Evolutionary conservation across 2,329 filamentous ascomycete species (phyloP).

Genomic region (Paracoccidioides brasiliensis): DNA sequence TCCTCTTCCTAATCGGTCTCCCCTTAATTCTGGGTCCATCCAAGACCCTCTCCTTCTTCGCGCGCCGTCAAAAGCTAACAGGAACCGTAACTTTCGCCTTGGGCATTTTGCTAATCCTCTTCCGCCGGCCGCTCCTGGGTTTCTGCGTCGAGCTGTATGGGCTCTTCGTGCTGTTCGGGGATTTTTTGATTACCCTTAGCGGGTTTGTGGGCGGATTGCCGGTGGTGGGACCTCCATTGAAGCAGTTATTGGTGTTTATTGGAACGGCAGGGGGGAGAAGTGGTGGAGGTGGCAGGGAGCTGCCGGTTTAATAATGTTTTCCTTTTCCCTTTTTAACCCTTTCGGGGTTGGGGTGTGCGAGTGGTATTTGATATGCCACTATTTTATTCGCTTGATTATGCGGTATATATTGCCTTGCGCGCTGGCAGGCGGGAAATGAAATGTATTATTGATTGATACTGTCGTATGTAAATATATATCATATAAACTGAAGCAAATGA

Average conservation of each 20-base stretch:
- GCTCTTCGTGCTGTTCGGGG: conserved; percentile 84
- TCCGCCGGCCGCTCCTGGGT: conserved; percentile 82
- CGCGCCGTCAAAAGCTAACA: conserved; percentile 79
- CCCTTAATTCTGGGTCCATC: conserved; percentile 87
- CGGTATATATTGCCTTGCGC: too few relatives aligned
- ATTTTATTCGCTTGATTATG: background rate
- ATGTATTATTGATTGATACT: too few relatives aligned
- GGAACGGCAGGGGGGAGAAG: conserved; percentile 59
- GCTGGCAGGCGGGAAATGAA: too few relatives aligned
- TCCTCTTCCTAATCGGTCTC: conserved; percentile 93
- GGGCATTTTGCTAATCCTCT: conserved; percentile 71
- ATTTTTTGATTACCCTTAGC: conserved; percentile 87
- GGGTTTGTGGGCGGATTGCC: conserved; percentile 76
- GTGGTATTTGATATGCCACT: background rate
- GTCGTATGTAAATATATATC: too few relatives aligned
- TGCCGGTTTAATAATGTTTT: conserved; percentile 8
- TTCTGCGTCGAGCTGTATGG: conserved; percentile 88
- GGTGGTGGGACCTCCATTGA: conserved; percentile 75
- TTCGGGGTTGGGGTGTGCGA: background rate
- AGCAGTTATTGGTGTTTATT: conserved; percentile 55
- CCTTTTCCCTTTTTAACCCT: too few relatives aligned
- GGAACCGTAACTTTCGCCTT: conserved; percentile 78
- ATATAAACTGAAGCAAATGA: too few relatives aligned
- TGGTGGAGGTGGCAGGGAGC: conserved; percentile 5
- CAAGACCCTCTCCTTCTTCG: conserved; percentile 91